phyloP scores from a whole-genome alignment of 2,329 filamentous ascomycete genomes.

The Aureobasidium sp. region DNA sequence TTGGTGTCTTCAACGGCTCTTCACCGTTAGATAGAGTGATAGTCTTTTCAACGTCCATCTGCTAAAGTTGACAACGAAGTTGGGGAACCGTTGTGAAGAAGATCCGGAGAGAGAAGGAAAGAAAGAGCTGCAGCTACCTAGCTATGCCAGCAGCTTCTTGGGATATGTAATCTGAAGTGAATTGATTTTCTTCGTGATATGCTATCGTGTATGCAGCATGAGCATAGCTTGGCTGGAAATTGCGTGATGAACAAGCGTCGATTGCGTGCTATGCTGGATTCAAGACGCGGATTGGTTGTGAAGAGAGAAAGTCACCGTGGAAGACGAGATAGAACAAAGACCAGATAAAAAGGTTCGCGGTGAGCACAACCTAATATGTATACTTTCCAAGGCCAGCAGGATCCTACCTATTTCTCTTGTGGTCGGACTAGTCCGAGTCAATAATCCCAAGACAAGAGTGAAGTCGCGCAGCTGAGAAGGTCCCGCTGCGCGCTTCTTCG shows the following conservation, averaged over 20 bases:
- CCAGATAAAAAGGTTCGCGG: not conserved
- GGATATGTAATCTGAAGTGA: not conserved
- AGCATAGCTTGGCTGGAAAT: slow-evolving; percentile 2
- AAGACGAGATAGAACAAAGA: not conserved
- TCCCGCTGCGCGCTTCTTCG: slow-evolving; percentile 1
- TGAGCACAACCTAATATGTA: not conserved
- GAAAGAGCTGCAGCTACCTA: not conserved
- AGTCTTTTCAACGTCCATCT: not conserved
- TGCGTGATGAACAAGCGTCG: slow-evolving; percentile 7
- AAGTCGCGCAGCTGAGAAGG: slow-evolving; percentile 1
- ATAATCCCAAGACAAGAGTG: not conserved
- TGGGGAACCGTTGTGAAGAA: not conserved
- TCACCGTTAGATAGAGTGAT: not conserved
- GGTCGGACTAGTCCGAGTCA: not conserved
- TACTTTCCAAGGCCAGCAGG: not conserved
- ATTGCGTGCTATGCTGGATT: slow-evolving; percentile 1
- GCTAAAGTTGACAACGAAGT: not conserved
- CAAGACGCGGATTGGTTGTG: not conserved
- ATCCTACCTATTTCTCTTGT: not conserved
- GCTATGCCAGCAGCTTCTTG: not conserved
- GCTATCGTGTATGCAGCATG: not conserved
- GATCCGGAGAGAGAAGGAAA: not conserved
- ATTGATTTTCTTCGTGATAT: not conserved
- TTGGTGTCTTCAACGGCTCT: not conserved
- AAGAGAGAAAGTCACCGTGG: not conserved